Evolutionary conservation across 768 basidiomycete species (phyloP).

Genomic region (Stropharia rugosoannulata): DNA sequence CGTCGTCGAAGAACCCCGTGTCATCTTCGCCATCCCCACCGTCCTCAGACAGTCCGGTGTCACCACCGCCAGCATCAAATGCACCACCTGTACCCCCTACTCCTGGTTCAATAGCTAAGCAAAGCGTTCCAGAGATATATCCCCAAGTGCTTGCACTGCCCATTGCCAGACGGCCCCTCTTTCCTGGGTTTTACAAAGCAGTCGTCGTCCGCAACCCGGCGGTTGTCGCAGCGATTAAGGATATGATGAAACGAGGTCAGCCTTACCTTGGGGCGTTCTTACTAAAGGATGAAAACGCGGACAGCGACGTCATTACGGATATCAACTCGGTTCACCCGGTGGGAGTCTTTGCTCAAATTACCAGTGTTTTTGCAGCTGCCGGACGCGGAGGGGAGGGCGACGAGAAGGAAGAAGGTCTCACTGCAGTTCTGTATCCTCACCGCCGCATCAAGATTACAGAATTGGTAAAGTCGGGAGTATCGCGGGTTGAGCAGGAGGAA

Average conservation of each 20-base stretch:
- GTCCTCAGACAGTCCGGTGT: slow-evolving; percentile 12
- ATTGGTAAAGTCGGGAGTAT: slow-evolving; percentile 66
- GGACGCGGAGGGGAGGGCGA: slow-evolving; percentile 47
- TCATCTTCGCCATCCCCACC: slow-evolving; percentile 18
- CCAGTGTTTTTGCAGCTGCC: slow-evolving; percentile 78
- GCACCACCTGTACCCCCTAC: slow-evolving; percentile 27
- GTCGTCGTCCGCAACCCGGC: slow-evolving; percentile 90
- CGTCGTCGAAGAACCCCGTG: slow-evolving; percentile 15
- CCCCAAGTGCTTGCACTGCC: slow-evolving; percentile 94
- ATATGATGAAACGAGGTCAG: slow-evolving; percentile 95
- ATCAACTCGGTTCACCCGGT: slow-evolving; percentile 87
- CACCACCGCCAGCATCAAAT: slow-evolving; percentile 18
- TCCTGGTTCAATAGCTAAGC: slow-evolving; percentile 69
- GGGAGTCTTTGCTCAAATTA: slow-evolving; percentile 97
- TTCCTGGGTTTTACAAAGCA: slow-evolving; percentile 98
- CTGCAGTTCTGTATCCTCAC: slow-evolving; percentile 93
- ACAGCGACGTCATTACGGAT: slow-evolving; percentile 91
- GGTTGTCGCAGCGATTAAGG: slow-evolving; percentile 92
- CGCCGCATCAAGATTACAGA: slow-evolving; percentile 87
- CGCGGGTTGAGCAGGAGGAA: slow-evolving; percentile 35
- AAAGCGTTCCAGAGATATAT: slow-evolving; percentile 86
- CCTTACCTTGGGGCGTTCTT: slow-evolving; percentile 97
- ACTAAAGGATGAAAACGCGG: slow-evolving; percentile 89
- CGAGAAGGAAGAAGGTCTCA: slow-evolving; percentile 85
- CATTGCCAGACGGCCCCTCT: slow-evolving; percentile 91